Base-by-base conservation (phyloP, 208 protist genomes). In the Leishmania turanica region DNA sequence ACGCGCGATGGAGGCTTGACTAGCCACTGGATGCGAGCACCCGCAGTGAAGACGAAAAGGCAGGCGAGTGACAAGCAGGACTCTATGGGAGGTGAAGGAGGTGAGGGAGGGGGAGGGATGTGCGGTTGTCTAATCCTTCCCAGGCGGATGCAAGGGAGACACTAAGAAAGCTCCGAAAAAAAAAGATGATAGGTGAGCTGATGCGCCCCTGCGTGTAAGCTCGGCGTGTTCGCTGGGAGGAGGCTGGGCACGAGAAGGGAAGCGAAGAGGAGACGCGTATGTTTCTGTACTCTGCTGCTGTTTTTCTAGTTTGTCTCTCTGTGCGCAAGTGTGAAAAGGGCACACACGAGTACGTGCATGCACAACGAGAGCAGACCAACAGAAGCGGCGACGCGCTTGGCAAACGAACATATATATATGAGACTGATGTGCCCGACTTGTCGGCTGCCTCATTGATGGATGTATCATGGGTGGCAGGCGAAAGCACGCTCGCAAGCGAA, bases 321-420 rank as follows among this genome's bases (percentile, higher is more conserved):
- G 74, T 62, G 60, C 78, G 77, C 58, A 17, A 58, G 71, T 75
- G 42, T 75, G 81, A 81, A 81, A 49, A 62, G 69, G 21, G 6
- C 31, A 34, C 7, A 53, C 19, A 54, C 27, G 27, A 5, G 40
- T 17, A 47, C 27, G 27, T 15, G 49, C 42, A 76, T 42, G 64
- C 51, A 49, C 42, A 56, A 37, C 66, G 34, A 70, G 27, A 58
- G 53, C 8, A n/a, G 72, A n/a, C 9, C 37, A 79, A 76, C 24
- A 60, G 45, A 58, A 60, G 47, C 65, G 40, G 51, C 75, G n/a
- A 31, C 64, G 45, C 11, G 60, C 45, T 72, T 72, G n/a, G 60
- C 47, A 78, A 47, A 75, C 27, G 54, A 53, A 65, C 6, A 75
- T 54, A 40, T 2, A 40, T 2, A 71, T 31, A 53, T 62, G 49